These are phyloP conservation scores for Phytopythium chamaehyphon DNA, from an alignment of 352 stramenopile species.

Conservation along the genomic window DNA sequence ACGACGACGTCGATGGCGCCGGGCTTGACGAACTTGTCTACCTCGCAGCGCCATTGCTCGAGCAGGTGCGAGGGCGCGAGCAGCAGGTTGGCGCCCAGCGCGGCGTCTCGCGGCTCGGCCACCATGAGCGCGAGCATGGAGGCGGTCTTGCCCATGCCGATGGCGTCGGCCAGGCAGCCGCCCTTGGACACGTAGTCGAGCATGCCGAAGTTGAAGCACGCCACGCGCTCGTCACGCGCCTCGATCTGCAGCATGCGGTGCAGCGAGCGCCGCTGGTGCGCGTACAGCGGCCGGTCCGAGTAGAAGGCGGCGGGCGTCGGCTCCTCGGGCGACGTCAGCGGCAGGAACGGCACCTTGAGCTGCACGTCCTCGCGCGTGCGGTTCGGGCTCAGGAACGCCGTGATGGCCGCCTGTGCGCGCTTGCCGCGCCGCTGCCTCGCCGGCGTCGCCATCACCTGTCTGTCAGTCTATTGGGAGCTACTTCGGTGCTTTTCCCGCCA, in stretches of 20 bases:
- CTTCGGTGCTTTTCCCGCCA: no score
- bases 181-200: slow-evolving; percentile 69
- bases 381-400: slow-evolving; percentile 40
- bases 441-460: neutral
- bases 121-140: slow-evolving; percentile 76
- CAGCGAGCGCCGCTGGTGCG: slow-evolving; percentile 79
- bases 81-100: slow-evolving; percentile 54
- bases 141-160: slow-evolving; percentile 84
- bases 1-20: slow-evolving; percentile 74
- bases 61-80: slow-evolving; percentile 78
- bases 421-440: neutral
- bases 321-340: slow-evolving; percentile 59
- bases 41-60: slow-evolving; percentile 75
- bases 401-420: slow-evolving; percentile 46
- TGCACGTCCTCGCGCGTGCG: slow-evolving; percentile 56
- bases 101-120: slow-evolving; percentile 49
- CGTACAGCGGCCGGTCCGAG: slow-evolving; percentile 48
- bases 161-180: slow-evolving; percentile 70
- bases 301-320: slow-evolving; percentile 57
- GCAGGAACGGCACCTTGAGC: slow-evolving; percentile 83
- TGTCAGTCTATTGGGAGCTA: neutral
- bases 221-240: slow-evolving; percentile 49
- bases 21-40: slow-evolving; percentile 65
- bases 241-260: slow-evolving; percentile 86
- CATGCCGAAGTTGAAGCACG: slow-evolving; percentile 72